phyloP scores from a whole-genome alignment of 192 early-diverging fungal genomes.

The Lobosporangium transversale region DNA sequence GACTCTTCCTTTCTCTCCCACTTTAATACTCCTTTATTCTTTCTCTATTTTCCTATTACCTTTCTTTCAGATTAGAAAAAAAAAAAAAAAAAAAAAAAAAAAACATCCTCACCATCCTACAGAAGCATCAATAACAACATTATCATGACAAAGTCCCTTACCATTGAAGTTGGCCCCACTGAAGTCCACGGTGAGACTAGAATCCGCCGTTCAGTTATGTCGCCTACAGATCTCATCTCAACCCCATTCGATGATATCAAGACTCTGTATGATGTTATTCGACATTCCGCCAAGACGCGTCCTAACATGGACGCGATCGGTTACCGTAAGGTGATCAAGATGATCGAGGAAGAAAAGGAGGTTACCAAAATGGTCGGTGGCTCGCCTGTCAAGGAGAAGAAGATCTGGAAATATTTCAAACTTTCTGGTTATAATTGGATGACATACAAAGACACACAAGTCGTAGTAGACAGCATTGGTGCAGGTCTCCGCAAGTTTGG shows the following conservation, averaged over 20 bases:
- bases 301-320: conserved; percentile 72
- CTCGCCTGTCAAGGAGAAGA: conserved; percentile 66
- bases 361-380: conserved; percentile 67
- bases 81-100: too few species aligned
- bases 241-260: conserved; percentile 46
- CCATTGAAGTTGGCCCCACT: conserved; percentile 21
- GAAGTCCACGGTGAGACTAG: conserved; percentile 39
- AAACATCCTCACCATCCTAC: not conserved
- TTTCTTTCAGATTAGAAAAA: too few species aligned
- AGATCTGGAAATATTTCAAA: conserved; percentile 85
- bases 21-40: not conserved
- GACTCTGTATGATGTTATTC: conserved; percentile 77
- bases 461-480: conserved; percentile 64
- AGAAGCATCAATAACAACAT: not conserved
- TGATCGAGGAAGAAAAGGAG: conserved; percentile 78
- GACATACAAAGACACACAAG: conserved; percentile 72
- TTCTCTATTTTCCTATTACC: not conserved
- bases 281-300: conserved; percentile 60
- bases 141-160: conserved; percentile 22
- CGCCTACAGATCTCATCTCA: conserved; percentile 34
- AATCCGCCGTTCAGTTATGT: conserved; percentile 49
- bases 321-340: conserved; percentile 65
- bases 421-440: conserved; percentile 80
- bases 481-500: conserved; percentile 76
- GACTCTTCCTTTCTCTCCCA: not conserved